Base-by-base conservation (phyloP, 495 filamentous ascomycete species). In the Talaromyces proteolyticus region DNA sequence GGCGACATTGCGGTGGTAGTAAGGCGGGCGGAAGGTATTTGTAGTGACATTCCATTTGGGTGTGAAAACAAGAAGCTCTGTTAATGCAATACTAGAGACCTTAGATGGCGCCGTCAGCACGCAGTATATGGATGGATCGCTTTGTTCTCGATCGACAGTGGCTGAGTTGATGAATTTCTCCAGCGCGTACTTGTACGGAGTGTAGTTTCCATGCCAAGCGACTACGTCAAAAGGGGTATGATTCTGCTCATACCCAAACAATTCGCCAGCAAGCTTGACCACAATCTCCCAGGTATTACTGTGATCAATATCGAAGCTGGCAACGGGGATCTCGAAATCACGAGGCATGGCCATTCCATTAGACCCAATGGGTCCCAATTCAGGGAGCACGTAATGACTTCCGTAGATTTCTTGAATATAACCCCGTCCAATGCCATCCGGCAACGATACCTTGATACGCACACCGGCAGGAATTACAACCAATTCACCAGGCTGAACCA, bases 81-180 rank as follows among this genome's bases (percentile, higher is more conserved):
- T 68, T n/a, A 79, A 55, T 11, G 75, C 69, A 1, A 70, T 63
- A 0, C 59, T 61, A 7, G 62, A 54, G 47, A 74, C 67, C 16
- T 67, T 64, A 1, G 70, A 76, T 24, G 64, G 67, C 22, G 72
- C 74, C 2, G 73, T 77, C 6, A 77, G 60, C 0, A 79, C 71
- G 47, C 71, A 75, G 63, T 73, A 75, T 44, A 79, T 75, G 12
- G 71, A 74, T 0, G 74, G 74, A 47, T 79, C 74, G 46, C 73
- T 74, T 49, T 78, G 74, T 43, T 78, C 73, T 16, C 74, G 70
- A 3, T 68, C 74, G 42, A 75, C 74, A 34, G 69, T 72, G 40
- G 68, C 74, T 41, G 76, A 66, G 49, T 74, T 74, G 53, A 75
- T 68, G 44, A 79, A 76, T 34, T 75, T 75, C 40, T 68, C 73